Percentiles rank a stretch among this genome's conserved stretches.
Evolutionary conservation across 768 basidiomycete species (phyloP).

Genomic region (Lepiota brunneoincarnata): DNA sequence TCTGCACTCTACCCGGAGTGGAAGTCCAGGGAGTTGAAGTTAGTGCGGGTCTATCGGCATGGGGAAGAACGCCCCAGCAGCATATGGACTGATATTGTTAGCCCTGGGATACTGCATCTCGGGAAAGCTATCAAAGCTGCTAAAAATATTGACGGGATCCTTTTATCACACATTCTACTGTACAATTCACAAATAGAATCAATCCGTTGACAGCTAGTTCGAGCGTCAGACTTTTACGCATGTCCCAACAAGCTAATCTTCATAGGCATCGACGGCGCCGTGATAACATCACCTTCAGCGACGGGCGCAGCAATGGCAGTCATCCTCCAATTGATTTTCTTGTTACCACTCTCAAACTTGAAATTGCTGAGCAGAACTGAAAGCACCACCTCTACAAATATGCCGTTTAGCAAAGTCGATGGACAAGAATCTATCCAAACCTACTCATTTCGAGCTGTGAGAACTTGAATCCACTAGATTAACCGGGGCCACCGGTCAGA

Average conservation of each 20-base stretch:
- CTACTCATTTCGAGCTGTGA: conserved; percentile 16
- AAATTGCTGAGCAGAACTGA: conserved; percentile 7
- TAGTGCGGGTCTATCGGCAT: no score
- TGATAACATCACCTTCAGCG: background rate
- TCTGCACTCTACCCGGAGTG: no score
- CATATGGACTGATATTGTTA: no score
- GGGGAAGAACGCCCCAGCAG: no score
- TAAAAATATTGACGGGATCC: no score
- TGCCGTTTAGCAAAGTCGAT: background rate
- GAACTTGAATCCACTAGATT: conserved; percentile 16
- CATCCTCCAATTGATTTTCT: conserved; percentile 13
- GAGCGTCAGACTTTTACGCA: background rate
- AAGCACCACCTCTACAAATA: conserved; percentile 11
- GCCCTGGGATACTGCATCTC: no score
- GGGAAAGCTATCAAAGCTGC: no score
- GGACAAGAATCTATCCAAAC: background rate
- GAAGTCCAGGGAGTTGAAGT: no score
- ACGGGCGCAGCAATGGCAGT: conserved; percentile 14
- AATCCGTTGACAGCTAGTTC: no score
- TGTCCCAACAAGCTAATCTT: background rate
- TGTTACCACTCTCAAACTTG: conserved; percentile 14
- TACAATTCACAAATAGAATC: no score
- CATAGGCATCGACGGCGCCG: background rate
- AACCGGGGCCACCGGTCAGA: background rate
- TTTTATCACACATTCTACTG: no score